Conservation (phyloP, 169 alveolate genomes). For the Plasmodium gaboni region DNA sequence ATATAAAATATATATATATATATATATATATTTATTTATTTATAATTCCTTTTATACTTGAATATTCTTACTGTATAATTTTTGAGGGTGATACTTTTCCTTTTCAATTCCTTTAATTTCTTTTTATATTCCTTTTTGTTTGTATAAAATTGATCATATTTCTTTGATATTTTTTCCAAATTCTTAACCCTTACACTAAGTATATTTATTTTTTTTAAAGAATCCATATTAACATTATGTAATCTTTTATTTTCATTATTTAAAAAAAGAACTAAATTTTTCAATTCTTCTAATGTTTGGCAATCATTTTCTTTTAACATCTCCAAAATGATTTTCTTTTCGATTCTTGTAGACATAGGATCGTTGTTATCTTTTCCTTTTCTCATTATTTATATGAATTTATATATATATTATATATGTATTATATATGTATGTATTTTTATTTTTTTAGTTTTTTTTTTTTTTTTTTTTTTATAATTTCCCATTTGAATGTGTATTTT, state of each 20-base stretch:
- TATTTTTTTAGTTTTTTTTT: neutral
- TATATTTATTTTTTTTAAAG: conserved; percentile 45
- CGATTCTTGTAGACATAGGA: conserved; percentile 11
- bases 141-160: conserved; percentile 22
- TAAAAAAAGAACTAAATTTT: conserved; percentile 46
- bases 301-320: conserved; percentile 65
- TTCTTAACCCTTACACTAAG: conserved; percentile 38
- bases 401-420: too few relatives aligned
- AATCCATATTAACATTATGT: conserved; percentile 47
- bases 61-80: conserved; percentile 35
- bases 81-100: conserved; percentile 10
- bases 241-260: conserved; percentile 64
- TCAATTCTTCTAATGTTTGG: conserved; percentile 53
- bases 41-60: too few relatives aligned
- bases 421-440: neutral
- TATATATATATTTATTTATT: too few relatives aligned
- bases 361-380: neutral
- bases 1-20: too few relatives aligned
- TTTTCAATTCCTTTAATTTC: conserved; percentile 26
- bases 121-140: conserved; percentile 15
- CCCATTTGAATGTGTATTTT: neutral
- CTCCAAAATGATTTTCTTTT: conserved; percentile 36
- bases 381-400: conserved; percentile 5
- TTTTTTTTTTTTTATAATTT: neutral
- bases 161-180: conserved; percentile 50